Evolutionary conservation across 176 grass and related monocot genomes (phyloP), one percentile per base, ranked within the genome.

Genomic region (Leersia perrieri): DNA sequence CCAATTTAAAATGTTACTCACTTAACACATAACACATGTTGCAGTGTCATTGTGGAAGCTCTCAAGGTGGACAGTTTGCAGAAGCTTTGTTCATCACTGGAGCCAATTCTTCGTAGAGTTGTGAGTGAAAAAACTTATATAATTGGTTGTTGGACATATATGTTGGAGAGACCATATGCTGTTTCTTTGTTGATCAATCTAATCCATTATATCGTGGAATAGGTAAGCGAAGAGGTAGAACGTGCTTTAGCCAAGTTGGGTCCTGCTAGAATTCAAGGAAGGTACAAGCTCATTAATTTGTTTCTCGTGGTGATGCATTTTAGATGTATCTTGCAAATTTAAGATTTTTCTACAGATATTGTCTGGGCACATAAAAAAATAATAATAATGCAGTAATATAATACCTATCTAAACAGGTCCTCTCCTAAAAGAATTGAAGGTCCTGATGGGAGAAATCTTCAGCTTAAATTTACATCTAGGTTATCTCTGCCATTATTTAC

Each of bases 141-240:
- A 7, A 16, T 30, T 40, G 38, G 58, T 9, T 74, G 26, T 45
- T 82, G 15, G 34, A 72, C 10, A 53, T 53, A 20, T 47, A 22
- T 65, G 60, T 32, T 57, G 8, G 58, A 61, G 55, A 40, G 32
- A 11, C 7, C 5, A 2, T 41, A 62, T 47, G 38, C 3, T 29
- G 4, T 34, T 63, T 64, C 0, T 75, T 81, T 36, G 31, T 69
- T 74, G 34, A 80, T 72, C 78, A 49, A 70, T 70, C 33, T 78
- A 47, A 51, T 73, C 28, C 33, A 26, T 83, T 65, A 47, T 80
- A 51, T 91, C 18, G 20, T 85, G 78, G n/a, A 57, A 77, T 62
- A 98, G 96, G 96, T 98, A 47, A 98, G 97, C 5, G 97, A 99
- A 93, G 97, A 99, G 85, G 97, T 99, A 60, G 97, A 99, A 71